Evolutionary conservation across 2,329 filamentous ascomycete genomes (phyloP), one percentile per base, ranked within the genome.

Genomic region (Trichophyton mentagrophytes): DNA sequence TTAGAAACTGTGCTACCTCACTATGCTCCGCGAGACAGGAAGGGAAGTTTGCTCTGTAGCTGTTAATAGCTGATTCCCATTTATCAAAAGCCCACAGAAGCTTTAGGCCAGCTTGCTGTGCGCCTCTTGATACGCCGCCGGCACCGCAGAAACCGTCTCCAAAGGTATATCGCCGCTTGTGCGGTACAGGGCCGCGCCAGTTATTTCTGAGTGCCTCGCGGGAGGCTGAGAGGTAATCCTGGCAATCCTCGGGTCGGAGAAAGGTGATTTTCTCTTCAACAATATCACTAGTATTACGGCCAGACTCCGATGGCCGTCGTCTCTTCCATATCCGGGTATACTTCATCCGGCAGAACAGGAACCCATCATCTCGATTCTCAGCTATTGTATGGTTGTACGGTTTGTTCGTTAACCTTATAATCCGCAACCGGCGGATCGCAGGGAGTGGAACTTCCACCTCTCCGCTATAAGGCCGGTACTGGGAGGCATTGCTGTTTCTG

Each of bases 71-170:
- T 13, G 78, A 70, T 0, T 66, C 20, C 60, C 82, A 80, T 17
- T 82, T 77, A 66, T 95, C 90, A 9, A 91, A 80, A 0, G 81
- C 85, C 70, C 82, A 84, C 25, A 75, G 73, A 0, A 89, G 68
- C 2, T 77, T 72, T 13, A 90, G 73, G 0, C 87, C 87, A 0
- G 82, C 82, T 57, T 74, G 68, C 11, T 68, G 61, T 0, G 87
- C 87, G 0, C 87, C 89, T 1, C 80, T 75, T 0, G 87, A 87
- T 0, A 83, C 82, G 3, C 89, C 89, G 0, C 89, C 88, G 1
- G 82, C 86, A 1, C 89, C 88, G 38, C 83, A 87, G 64, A 89
- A 93, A 0, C 81, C 79, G 67, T 93, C 89, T 1, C 83, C 86
- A 25, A 86, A 82, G 0, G 84, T 87, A 63, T 89, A 89, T 44